A percentile compares a stretch with the other conserved stretches of the same genome.
Conservation (phyloP, 2,329 filamentous ascomycete species). For the Trichophyton rubrum region DNA sequence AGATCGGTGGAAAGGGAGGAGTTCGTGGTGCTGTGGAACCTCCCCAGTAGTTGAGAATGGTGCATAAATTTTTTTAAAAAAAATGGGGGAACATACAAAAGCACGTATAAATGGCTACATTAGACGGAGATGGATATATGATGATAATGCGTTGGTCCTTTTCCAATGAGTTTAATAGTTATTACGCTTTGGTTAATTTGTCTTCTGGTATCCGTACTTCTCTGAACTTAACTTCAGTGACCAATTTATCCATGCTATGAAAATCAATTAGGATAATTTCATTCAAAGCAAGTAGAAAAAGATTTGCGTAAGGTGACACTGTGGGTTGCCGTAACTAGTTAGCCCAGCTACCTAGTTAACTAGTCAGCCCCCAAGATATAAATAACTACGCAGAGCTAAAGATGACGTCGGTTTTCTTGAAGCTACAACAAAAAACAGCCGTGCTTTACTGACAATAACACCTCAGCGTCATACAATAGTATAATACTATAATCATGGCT, state of each 20-base stretch:
- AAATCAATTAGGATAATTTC: neutral
- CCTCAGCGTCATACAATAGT: neutral
- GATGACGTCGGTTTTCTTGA: neutral
- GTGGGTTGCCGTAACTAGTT: neutral
- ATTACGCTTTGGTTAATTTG: neutral
- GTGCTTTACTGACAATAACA: neutral
- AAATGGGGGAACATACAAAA: neutral
- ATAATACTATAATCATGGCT: slow-evolving; percentile 38
- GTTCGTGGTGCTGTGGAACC: slow-evolving; percentile 51
- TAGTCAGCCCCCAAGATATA: no score
- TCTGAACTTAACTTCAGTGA: no score
- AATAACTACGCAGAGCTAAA: neutral
- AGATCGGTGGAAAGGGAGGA: slow-evolving; percentile 78
- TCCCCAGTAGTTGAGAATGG: slow-evolving; percentile 24
- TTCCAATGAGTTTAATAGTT: neutral
- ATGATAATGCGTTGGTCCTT: neutral
- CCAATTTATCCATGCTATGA: no score
- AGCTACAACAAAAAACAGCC: neutral
- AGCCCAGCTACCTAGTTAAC: neutral
- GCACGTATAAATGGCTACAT: neutral
- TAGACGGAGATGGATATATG: slow-evolving; percentile 1
- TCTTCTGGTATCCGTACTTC: neutral
- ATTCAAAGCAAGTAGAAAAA: neutral
- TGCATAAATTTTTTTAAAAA: neutral
- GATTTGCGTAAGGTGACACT: neutral